Conservation (phyloP, 176 grass and related monocot species). For the Olyra latifolia region DNA sequence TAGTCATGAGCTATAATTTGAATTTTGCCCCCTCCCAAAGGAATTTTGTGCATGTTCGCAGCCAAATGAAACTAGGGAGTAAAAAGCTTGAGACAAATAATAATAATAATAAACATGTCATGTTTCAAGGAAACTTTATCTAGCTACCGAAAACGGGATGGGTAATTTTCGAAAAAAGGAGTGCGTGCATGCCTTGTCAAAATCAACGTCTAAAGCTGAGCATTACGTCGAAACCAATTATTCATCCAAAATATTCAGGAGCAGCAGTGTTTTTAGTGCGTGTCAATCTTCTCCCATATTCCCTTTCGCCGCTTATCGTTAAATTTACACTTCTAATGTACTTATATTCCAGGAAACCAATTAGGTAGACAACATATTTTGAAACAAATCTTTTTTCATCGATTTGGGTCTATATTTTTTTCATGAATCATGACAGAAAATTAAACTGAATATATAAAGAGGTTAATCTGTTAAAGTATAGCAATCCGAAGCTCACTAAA, state of each 20-base stretch:
- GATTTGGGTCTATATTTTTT: neutral
- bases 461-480: neutral
- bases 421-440: no score
- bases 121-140: neutral
- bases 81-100: no score
- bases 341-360: neutral
- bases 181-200: neutral
- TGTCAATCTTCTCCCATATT: neutral
- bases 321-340: neutral
- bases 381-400: neutral
- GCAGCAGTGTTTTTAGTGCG: neutral
- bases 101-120: neutral
- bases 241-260: neutral
- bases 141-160: neutral
- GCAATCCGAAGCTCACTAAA: neutral
- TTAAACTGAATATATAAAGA: neutral
- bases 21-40: no score
- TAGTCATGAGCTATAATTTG: no score
- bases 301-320: neutral
- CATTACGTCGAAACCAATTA: neutral
- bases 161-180: neutral
- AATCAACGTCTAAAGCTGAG: neutral
- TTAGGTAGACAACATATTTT: neutral
- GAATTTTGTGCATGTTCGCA: no score
- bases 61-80: no score